These are phyloP conservation scores for Ganoderma meredithae DNA, from an alignment of 1,284 basidiomycete species.

Conservation along the genomic window DNA sequence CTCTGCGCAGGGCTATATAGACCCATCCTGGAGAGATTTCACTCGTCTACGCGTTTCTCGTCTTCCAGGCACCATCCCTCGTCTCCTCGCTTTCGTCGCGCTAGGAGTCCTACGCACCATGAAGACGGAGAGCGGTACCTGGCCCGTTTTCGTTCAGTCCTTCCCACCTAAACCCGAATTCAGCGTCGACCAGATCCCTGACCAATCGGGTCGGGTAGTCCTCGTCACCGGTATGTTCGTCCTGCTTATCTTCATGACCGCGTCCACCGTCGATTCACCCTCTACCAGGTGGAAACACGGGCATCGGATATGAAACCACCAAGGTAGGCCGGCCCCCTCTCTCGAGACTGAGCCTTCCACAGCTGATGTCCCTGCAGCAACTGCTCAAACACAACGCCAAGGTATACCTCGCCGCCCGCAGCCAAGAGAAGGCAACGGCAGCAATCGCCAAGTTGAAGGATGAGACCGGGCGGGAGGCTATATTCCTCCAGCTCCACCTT, in stretches of 20 bases:
- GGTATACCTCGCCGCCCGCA: constrained; percentile 59
- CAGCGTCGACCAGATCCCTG: constrained; percentile 43
- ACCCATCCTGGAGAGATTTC: neutral
- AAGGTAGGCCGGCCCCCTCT: constrained; percentile 25
- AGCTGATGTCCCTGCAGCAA: constrained; percentile 35
- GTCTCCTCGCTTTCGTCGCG: neutral
- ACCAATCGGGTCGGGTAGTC: constrained; percentile 47
- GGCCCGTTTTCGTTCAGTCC: constrained; percentile 3
- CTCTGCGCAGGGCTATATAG: neutral
- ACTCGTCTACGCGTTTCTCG: neutral
- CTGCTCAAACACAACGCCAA: constrained; percentile 55
- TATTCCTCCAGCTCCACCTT: constrained; percentile 58
- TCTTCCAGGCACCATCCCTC: neutral
- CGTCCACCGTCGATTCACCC: neutral
- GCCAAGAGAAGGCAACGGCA: constrained; percentile 45
- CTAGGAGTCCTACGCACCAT: neutral
- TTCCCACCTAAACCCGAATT: constrained; percentile 34
- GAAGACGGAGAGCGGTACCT: neutral
- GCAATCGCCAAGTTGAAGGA: constrained; percentile 53
- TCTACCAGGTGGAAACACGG: constrained; percentile 47
- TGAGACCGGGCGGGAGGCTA: constrained; percentile 44
- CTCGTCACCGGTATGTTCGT: constrained; percentile 47
- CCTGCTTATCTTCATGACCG: neutral
- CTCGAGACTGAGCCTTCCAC: neutral
- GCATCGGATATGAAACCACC: constrained; percentile 48